phyloP scores from a whole-genome alignment of 768 basidiomycete genomes.

The Mrakia hoshinonis region DNA sequence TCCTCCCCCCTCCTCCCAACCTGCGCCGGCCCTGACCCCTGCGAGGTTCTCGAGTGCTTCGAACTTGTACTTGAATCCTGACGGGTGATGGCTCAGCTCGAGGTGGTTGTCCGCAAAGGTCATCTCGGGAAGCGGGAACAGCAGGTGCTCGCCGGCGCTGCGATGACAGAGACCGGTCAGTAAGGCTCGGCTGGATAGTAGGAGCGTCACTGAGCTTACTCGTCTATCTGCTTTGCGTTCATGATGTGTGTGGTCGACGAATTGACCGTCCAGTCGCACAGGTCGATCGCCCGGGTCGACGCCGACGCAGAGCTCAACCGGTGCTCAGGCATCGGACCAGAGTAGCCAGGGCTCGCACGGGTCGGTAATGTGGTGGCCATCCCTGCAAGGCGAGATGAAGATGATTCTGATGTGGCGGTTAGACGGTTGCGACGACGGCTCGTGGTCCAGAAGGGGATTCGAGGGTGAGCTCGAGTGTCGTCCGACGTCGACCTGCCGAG shows the following conservation, averaged over 20 bases:
- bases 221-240: slow-evolving; percentile 27
- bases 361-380: not conserved
- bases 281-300: slow-evolving; percentile 12
- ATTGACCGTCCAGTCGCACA: slow-evolving; percentile 21
- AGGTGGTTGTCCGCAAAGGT: slow-evolving; percentile 82
- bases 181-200: not conserved
- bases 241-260: slow-evolving; percentile 22
- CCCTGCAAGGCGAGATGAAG: not conserved
- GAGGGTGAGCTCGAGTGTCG: no score
- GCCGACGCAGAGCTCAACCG: not conserved
- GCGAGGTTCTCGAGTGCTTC: slow-evolving; percentile 58
- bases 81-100: slow-evolving; percentile 55
- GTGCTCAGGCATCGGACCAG: slow-evolving; percentile 15
- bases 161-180: slow-evolving; percentile 48
- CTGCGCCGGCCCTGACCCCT: slow-evolving; percentile 53
- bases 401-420: not conserved
- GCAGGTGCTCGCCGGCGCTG: slow-evolving; percentile 42
- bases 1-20: slow-evolving; percentile 70
- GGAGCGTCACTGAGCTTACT: not conserved
- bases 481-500: no score
- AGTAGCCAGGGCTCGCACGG: slow-evolving; percentile 1
- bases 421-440: no score
- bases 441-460: no score
- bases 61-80: slow-evolving; percentile 60
- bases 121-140: slow-evolving; percentile 90